These are phyloP conservation scores for Penicillium sp. DNA, from an alignment of 2,329 filamentous ascomycete genomes.

Conservation along the genomic window DNA sequence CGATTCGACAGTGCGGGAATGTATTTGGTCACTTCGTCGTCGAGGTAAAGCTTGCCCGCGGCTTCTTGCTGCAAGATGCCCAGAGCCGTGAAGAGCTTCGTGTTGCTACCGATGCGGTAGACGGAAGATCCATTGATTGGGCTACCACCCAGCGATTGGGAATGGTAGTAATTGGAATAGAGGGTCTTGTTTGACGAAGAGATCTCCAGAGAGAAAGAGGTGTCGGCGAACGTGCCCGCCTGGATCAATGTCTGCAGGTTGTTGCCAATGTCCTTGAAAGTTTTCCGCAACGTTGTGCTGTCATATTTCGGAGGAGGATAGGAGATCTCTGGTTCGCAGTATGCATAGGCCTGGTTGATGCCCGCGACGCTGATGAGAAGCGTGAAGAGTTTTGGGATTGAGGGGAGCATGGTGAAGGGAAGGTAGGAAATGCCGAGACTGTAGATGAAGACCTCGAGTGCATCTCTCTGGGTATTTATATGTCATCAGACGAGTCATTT, in stretches of 20 bases:
- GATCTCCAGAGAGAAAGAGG: slow-evolving; percentile 6
- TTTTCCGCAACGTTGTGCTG: background rate
- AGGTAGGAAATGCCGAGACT: too few species aligned
- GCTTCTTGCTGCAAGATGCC: slow-evolving; percentile 28
- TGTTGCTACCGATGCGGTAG: slow-evolving; percentile 30
- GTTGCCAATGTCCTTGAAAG: background rate
- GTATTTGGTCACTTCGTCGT: slow-evolving; percentile 25
- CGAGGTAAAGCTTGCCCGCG: slow-evolving; percentile 25
- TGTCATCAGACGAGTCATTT: too few species aligned
- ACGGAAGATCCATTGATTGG: slow-evolving; percentile 2
- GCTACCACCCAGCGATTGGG: slow-evolving; percentile 4
- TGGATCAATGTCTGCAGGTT: background rate
- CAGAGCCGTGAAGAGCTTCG: slow-evolving; percentile 28
- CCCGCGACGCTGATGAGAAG: too few species aligned
- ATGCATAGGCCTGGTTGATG: background rate
- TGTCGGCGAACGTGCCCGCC: background rate
- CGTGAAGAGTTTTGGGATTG: too few species aligned
- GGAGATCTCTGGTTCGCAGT: slow-evolving; percentile 5
- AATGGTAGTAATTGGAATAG: slow-evolving; percentile 3
- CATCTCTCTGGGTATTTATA: too few species aligned
- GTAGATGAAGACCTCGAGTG: too few species aligned
- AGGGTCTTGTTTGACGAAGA: slow-evolving; percentile 3
- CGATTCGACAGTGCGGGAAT: slow-evolving; percentile 11
- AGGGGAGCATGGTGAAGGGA: too few species aligned
- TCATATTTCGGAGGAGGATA: slow-evolving; percentile 2